phyloP scores from a whole-genome alignment of 148 eudicot genomes.

The Suaeda aralocaspica region DNA sequence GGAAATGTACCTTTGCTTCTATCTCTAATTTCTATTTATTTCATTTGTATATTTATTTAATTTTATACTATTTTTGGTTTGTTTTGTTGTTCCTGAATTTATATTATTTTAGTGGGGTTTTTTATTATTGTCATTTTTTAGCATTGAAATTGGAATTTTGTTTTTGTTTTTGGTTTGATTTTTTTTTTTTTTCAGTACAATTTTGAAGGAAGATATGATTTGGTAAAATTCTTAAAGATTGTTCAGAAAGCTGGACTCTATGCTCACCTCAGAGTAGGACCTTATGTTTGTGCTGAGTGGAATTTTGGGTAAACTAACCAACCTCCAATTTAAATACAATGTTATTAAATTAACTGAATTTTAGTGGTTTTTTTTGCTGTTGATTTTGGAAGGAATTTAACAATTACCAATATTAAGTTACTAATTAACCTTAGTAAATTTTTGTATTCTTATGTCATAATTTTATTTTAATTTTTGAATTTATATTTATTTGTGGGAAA shows the following conservation, averaged over 20 bases:
- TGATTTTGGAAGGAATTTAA: neutral
- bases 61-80: neutral
- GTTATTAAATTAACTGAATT: too few species aligned
- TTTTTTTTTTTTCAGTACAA: slow-evolving; percentile 47
- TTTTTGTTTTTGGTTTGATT: slow-evolving; percentile 11
- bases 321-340: too few species aligned
- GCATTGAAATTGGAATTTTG: neutral
- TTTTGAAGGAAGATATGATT: slow-evolving; percentile 83
- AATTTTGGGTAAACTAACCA: slow-evolving; percentile 61
- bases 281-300: slow-evolving; percentile 95
- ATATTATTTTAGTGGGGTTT: neutral
- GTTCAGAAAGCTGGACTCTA: slow-evolving; percentile 82
- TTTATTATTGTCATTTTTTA: neutral
- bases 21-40: neutral
- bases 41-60: neutral
- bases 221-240: slow-evolving; percentile 75
- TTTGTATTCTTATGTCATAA: too few species aligned
- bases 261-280: slow-evolving; percentile 85
- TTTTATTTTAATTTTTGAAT: too few species aligned
- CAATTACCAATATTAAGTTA: neutral
- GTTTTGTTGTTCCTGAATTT: neutral
- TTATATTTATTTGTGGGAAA: too few species aligned
- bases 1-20: slow-evolving; percentile 51
- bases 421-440: too few species aligned
- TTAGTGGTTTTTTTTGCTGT: neutral